These are phyloP conservation scores for Thermoascus crustaceus DNA, from an alignment of 2,329 filamentous ascomycete species.

Conservation along the genomic window DNA sequence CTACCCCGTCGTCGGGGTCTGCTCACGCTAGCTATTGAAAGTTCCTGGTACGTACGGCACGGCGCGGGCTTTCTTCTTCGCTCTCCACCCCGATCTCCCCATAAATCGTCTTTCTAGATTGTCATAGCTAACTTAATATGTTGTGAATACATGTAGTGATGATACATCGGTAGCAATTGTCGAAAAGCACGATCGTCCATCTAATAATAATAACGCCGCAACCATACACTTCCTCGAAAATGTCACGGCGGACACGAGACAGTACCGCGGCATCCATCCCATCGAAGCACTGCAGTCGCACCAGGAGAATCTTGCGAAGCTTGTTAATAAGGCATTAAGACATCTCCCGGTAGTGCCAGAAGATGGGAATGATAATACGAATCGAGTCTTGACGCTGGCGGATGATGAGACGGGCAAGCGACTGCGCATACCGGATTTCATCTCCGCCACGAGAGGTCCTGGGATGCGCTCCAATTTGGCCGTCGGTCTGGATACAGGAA, in stretches of 20 bases:
- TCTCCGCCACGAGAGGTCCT: slow-evolving; percentile 84
- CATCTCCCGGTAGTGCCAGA: slow-evolving; percentile 40
- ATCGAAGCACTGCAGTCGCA: slow-evolving; percentile 68
- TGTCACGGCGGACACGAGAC: slow-evolving; percentile 68
- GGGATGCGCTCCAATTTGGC: slow-evolving; percentile 76
- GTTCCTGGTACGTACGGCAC: slow-evolving; percentile 36
- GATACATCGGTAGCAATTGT: slow-evolving; percentile 86
- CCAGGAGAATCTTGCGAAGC: slow-evolving; percentile 57
- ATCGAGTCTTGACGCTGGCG: slow-evolving; percentile 10
- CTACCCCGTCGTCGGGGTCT: slow-evolving; percentile 18
- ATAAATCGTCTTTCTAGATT: neutral
- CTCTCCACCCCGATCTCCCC: too few species aligned
- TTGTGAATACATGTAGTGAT: slow-evolving; percentile 49
- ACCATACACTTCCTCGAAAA: slow-evolving; percentile 71
- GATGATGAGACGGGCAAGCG: slow-evolving; percentile 15
- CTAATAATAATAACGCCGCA: slow-evolving; percentile 27
- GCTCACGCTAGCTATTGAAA: slow-evolving; percentile 40
- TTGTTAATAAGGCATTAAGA: slow-evolving; percentile 58
- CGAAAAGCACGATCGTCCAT: slow-evolving; percentile 41
- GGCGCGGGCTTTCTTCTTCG: too few species aligned
- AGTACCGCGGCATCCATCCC: slow-evolving; percentile 72
- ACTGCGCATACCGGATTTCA: slow-evolving; percentile 61
- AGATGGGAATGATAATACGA: slow-evolving; percentile 4
- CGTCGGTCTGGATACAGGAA: slow-evolving; percentile 73
- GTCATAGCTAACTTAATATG: neutral